phyloP scores from a whole-genome alignment of 225 moss, liverwort and hornwort genomes.

The Antitrichia curtipendula region DNA sequence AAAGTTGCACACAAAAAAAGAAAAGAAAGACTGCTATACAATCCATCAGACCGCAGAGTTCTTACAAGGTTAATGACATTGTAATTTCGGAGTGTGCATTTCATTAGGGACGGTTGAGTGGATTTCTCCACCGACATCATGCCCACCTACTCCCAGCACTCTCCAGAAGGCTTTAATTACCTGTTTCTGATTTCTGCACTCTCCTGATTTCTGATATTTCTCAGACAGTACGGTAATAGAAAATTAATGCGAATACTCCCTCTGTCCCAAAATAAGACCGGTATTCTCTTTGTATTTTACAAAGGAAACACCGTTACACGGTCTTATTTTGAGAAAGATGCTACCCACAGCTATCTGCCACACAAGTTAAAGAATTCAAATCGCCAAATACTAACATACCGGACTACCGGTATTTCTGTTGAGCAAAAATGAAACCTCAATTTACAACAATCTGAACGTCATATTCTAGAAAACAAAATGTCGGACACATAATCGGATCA shows the following conservation, averaged over 20 bases:
- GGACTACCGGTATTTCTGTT: background rate
- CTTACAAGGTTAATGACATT: background rate
- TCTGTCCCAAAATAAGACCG: no score
- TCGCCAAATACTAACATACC: background rate
- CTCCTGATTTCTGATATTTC: background rate
- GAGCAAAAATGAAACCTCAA: background rate
- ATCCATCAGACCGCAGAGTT: no score
- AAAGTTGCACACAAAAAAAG: no score
- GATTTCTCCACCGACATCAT: background rate
- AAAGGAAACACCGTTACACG: no score
- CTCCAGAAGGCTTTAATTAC: background rate
- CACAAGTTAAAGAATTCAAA: background rate
- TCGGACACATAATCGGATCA: no score
- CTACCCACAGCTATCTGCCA: background rate
- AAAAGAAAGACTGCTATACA: no score
- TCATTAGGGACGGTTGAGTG: background rate
- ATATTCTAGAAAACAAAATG: background rate
- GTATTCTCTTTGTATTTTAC: no score
- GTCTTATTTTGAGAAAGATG: no score
- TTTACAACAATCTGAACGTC: background rate
- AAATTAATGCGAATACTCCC: no score
- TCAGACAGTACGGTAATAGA: background rate
- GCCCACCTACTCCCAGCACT: background rate
- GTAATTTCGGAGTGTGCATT: background rate
- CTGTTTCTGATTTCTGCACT: background rate